Evolutionary conservation across 2,329 filamentous ascomycete species (phyloP).

Genomic region (Fusarium sp.): DNA sequence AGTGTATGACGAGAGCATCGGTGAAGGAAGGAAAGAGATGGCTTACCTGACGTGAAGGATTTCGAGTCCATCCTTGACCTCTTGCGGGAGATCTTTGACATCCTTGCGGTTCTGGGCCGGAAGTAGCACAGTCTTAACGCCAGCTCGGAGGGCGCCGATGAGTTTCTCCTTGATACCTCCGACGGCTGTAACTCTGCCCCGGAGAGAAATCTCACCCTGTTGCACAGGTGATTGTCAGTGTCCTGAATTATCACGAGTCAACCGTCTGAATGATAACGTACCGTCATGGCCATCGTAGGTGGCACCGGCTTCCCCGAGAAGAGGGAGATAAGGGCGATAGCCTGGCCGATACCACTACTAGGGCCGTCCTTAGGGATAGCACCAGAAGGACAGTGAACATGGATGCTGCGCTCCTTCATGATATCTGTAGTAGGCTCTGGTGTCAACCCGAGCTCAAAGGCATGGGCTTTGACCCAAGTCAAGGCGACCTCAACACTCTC

Average conservation of each 20-base stretch:
- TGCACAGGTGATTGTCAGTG: constrained; percentile 44
- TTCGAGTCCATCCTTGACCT: constrained; percentile 87
- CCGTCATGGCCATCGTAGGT: constrained; percentile 94
- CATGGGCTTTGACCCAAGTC: constrained; percentile 97
- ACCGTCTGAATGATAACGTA: constrained; percentile 55
- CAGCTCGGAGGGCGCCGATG: constrained; percentile 91
- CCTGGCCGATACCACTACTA: constrained; percentile 91
- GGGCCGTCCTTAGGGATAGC: constrained; percentile 95
- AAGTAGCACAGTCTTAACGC: constrained; percentile 92
- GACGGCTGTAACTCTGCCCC: constrained; percentile 91
- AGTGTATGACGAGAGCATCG: constrained; percentile 35
- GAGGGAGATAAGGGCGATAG: constrained; percentile 89
- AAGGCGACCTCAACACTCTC: constrained; percentile 96
- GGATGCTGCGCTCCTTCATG: constrained; percentile 93
- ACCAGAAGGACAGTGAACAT: constrained; percentile 95
- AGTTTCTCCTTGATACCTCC: constrained; percentile 99
- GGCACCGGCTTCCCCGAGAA: constrained; percentile 89
- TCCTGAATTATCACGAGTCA: constrained; percentile 23
- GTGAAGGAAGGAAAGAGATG: constrained; percentile 57
- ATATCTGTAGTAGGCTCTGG: constrained; percentile 87
- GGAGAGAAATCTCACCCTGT: constrained; percentile 78
- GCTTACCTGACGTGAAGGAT: constrained; percentile 90
- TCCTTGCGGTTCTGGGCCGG: constrained; percentile 93
- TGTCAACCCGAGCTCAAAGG: constrained; percentile 88
- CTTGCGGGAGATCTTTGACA: constrained; percentile 86